Base-by-base conservation (phyloP, 371 early-diverging fungal species). In the Dentiscutata heterogama region DNA sequence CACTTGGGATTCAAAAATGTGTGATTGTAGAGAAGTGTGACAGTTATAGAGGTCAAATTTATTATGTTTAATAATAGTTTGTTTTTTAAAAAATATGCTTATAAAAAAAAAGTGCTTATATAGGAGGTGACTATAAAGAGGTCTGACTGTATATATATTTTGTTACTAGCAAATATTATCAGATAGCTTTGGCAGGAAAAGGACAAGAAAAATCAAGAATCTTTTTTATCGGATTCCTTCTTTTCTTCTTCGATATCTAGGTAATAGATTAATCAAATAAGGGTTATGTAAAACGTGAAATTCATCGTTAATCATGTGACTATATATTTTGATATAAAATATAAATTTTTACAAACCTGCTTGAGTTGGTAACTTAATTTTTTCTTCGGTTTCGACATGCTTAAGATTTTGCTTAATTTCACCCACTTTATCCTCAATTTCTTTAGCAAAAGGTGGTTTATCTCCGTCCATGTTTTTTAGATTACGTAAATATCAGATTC, bases 311-410 rank as follows among this genome's bases (percentile, higher is more conserved):
- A 14, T 51, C 51, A 51, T 16, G 51, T 51, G 51, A 51, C 51
- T 51, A 51, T 16, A 51, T 51, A 16, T 51, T 16, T 16, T 51
- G 51, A 0, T 51, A 16, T 51, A 16, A 51, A 51, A 51, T 10
- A 11, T 16, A 51, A 10, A 51, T 16, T 35, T 35, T 74, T 42
- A 74, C 27, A 31, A 54, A 58, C 76, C 76, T 25, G 29, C 76
- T 18, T 25, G 16, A 25, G 76, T 75, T 31, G 76, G 76, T 22
- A 75, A 39, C 8, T 0, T 35, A n/a, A 5, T 31, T n/a, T 13
- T 60, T 60, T 75, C 76, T 18, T 35, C 16, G 1, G 76, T 75
- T 75, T 75, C 75, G 7, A 75, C 76, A 53, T 75, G 76, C 42
- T 75, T 75, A 60, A 75, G 76, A 0, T 58, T 31, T 3, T 75